Percentiles rank a stretch among this genome's conserved stretches.
These are phyloP conservation scores for Aspergillus eucalypticola DNA, from an alignment of 2,329 filamentous ascomycete genomes.

Conservation along the genomic window DNA sequence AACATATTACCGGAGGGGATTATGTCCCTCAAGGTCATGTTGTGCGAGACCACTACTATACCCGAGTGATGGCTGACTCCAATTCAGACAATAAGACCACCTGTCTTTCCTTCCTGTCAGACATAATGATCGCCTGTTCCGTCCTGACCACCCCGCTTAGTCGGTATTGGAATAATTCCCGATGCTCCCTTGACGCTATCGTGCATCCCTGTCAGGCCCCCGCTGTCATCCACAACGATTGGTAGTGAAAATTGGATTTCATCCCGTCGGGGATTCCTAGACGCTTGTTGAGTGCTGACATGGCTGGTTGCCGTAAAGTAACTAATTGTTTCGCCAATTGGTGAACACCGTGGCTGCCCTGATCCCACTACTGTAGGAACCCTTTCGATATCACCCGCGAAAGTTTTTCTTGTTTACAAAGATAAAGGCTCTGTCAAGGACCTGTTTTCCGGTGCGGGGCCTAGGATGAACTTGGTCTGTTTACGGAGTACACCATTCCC, in stretches of 20 bases:
- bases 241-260: background rate
- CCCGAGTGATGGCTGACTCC: background rate
- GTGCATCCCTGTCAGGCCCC: background rate
- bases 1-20: background rate
- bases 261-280: background rate
- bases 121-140: background rate
- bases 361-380: constrained; percentile 4
- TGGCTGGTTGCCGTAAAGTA: background rate
- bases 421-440: background rate
- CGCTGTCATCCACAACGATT: background rate
- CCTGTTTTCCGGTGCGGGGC: background rate
- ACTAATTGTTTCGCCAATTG: background rate
- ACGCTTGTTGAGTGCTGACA: background rate
- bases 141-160: background rate
- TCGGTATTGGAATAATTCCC: constrained; percentile 5
- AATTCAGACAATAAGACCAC: background rate
- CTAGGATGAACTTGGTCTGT: background rate
- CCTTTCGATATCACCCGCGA: background rate
- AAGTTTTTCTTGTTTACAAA: background rate
- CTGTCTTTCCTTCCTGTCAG: background rate
- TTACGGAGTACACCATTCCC: background rate
- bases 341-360: background rate
- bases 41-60: background rate
- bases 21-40: background rate
- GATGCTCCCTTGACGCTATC: background rate